Evolutionary conservation across 202 grass and related monocot genomes (phyloP).

Genomic region (Zoysia matrella): DNA sequence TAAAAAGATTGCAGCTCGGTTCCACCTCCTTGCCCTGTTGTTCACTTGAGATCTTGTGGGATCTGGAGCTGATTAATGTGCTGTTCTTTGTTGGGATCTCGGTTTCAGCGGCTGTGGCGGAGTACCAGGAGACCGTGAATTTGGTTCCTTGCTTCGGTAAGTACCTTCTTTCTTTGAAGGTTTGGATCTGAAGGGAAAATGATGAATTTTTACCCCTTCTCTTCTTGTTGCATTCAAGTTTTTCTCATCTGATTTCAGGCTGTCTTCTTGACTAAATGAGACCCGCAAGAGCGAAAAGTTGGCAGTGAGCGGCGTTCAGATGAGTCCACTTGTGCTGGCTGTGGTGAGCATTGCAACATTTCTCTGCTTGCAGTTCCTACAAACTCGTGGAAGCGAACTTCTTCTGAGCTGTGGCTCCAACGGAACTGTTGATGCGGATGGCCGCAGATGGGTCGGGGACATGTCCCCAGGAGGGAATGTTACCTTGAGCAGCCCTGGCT

Average conservation of each 20-base stretch:
- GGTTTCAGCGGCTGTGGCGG: slow-evolving; percentile 3
- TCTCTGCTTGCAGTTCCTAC: slow-evolving; percentile 36
- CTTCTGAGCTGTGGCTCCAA: slow-evolving; percentile 86
- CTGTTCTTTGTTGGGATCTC: slow-evolving; percentile 42
- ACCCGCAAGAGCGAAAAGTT: slow-evolving; percentile 35
- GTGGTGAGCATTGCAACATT: slow-evolving; percentile 47
- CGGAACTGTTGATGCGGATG: slow-evolving; percentile 55
- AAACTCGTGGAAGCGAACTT: slow-evolving; percentile 55
- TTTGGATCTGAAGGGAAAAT: slow-evolving; percentile 31
- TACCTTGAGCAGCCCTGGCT: slow-evolving; percentile 76
- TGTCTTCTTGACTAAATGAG: slow-evolving; percentile 34
- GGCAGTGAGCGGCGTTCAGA: slow-evolving; percentile 45
- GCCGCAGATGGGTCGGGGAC: slow-evolving; percentile 80
- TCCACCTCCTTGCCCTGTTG: slow-evolving; percentile 15
- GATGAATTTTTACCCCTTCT: background rate
- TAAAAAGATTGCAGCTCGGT: background rate
- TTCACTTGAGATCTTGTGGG: slow-evolving; percentile 40
- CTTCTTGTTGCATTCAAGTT: background rate
- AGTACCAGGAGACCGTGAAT: slow-evolving; percentile 19
- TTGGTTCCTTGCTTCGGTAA: slow-evolving; percentile 5
- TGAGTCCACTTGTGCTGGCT: slow-evolving; percentile 58
- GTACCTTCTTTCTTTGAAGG: background rate
- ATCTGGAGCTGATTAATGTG: slow-evolving; percentile 14
- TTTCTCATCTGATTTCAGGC: slow-evolving; percentile 16
- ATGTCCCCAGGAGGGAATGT: slow-evolving; percentile 55